Conservation (phyloP, 1,139 yeast genomes). For the Yamadazyma spencermartinsiae region DNA sequence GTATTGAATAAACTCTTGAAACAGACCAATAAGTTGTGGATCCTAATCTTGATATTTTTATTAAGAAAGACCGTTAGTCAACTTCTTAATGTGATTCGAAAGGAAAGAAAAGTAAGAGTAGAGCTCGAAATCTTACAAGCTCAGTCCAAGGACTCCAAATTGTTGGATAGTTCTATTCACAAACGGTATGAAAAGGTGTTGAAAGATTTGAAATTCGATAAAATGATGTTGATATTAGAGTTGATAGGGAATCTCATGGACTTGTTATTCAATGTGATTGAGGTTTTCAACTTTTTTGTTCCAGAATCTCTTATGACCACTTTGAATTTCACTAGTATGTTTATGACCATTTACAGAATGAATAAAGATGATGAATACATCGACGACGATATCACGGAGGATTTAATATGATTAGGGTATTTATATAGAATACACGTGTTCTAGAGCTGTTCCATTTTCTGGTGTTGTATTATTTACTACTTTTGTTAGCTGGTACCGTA, state of each 20-base stretch:
- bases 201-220: constrained; percentile 46
- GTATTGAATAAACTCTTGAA: constrained; percentile 31
- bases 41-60: constrained; percentile 42
- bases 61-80: constrained; percentile 46
- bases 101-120: constrained; percentile 38
- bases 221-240: constrained; percentile 44
- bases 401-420: constrained; percentile 26
- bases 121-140: constrained; percentile 37
- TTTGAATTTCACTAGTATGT: constrained; percentile 48
- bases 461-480: too few relatives aligned
- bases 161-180: constrained; percentile 29
- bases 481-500: too few relatives aligned
- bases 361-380: constrained; percentile 51
- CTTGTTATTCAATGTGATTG: constrained; percentile 43
- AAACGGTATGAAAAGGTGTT: constrained; percentile 42
- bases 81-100: constrained; percentile 40
- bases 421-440: background rate
- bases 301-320: constrained; percentile 48
- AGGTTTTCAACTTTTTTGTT: constrained; percentile 35
- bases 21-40: constrained; percentile 50
- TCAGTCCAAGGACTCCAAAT: constrained; percentile 19
- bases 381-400: constrained; percentile 49
- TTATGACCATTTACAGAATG: constrained; percentile 52
- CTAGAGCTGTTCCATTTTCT: too few relatives aligned
- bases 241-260: constrained; percentile 47